These are phyloP conservation scores for Suhomyces vadensis DNA, from an alignment of 805 yeast species.

Conservation along the genomic window DNA sequence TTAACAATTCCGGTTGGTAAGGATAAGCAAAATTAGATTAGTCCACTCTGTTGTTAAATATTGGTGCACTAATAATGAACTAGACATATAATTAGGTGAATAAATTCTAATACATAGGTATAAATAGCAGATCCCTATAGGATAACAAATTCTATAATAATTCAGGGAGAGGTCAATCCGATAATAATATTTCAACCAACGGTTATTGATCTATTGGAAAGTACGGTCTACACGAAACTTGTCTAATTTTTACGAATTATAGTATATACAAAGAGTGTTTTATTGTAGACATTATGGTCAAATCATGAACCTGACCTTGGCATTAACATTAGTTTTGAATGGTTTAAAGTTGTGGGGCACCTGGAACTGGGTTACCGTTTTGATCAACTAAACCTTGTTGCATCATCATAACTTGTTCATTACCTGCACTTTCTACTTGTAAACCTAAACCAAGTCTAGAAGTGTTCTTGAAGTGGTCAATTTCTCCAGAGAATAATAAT, in stretches of 20 bases:
- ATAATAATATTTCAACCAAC: no score
- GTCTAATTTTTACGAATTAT: not conserved
- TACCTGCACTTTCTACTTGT: slow-evolving; percentile 94
- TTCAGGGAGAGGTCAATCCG: no score
- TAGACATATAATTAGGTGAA: no score
- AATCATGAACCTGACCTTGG: not conserved
- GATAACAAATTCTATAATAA: no score
- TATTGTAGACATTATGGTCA: slow-evolving; percentile 3
- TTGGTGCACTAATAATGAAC: no score
- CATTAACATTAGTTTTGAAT: not conserved
- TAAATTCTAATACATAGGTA: no score
- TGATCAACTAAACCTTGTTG: slow-evolving; percentile 83
- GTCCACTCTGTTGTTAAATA: no score
- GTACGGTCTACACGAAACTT: no score
- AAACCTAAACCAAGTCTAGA: slow-evolving; percentile 90
- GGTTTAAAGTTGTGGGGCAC: slow-evolving; percentile 59
- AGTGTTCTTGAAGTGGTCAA: slow-evolving; percentile 73
- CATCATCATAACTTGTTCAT: slow-evolving; percentile 88
- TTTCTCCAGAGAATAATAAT: slow-evolving; percentile 84
- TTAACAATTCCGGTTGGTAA: no score
- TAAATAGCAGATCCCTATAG: no score
- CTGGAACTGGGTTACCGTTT: slow-evolving; percentile 83
- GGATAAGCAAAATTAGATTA: no score
- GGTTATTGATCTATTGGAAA: no score
- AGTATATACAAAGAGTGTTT: slow-evolving; percentile 3